Percentiles rank a stretch among this genome's conserved stretches.
phyloP scores from a whole-genome alignment of 176 grass and related monocot species.

The Bolboschoenus planiculmis region DNA sequence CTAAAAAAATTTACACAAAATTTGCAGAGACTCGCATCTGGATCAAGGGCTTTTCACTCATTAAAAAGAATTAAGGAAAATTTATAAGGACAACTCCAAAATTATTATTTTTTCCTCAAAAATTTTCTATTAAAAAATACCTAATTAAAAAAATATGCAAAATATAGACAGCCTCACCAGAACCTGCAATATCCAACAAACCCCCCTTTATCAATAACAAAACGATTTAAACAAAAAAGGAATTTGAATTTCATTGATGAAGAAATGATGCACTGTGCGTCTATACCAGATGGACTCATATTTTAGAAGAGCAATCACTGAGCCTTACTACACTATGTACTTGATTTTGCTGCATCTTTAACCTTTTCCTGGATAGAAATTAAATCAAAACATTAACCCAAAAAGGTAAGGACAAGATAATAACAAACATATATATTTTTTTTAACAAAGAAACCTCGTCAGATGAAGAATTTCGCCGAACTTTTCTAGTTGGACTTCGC shows the following conservation, averaged over 20 bases:
- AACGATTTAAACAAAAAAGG: background rate
- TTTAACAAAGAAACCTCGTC: constrained; percentile 36
- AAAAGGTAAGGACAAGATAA: background rate
- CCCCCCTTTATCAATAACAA: background rate
- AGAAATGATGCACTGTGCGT: background rate
- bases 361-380: constrained; percentile 44
- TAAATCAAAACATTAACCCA: constrained; percentile 4
- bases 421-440: background rate
- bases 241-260: background rate
- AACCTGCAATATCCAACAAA: constrained; percentile 15
- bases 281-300: background rate
- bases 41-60: background rate
- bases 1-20: background rate
- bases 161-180: constrained; percentile 12
- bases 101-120: background rate
- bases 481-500: constrained; percentile 66
- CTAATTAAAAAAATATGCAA: background rate
- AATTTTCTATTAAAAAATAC: background rate
- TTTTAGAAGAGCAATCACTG: background rate
- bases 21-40: background rate
- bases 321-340: background rate
- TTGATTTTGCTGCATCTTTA: constrained; percentile 45
- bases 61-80: background rate
- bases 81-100: background rate
- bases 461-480: constrained; percentile 36